These are phyloP conservation scores for Penicillium sp. DNA, from an alignment of 2,329 filamentous ascomycete genomes.

Conservation along the genomic window DNA sequence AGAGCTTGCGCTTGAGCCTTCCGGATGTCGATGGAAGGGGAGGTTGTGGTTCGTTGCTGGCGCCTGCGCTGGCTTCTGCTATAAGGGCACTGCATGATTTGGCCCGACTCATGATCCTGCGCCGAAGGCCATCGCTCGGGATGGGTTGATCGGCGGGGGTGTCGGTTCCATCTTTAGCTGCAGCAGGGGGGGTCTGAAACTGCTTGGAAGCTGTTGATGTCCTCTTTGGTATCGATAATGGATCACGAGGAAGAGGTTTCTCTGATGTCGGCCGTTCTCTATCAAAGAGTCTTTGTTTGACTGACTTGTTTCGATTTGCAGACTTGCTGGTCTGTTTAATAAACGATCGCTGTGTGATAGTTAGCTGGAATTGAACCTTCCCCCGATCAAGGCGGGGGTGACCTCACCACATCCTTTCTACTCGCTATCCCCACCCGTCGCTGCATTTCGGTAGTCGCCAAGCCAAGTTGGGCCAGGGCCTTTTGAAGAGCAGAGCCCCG, in stretches of 20 bases:
- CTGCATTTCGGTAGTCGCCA: slow-evolving; percentile 81
- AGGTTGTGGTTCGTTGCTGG: slow-evolving; percentile 2
- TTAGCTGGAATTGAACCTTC: slow-evolving; percentile 2
- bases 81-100: slow-evolving; percentile 26
- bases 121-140: slow-evolving; percentile 13
- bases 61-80: slow-evolving; percentile 7
- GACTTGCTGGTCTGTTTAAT: slow-evolving; percentile 11
- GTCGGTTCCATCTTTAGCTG: slow-evolving; percentile 20
- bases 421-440: slow-evolving; percentile 79
- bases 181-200: slow-evolving; percentile 6
- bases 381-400: neutral
- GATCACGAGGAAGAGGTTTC: slow-evolving; percentile 35
- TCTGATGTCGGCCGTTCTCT: slow-evolving; percentile 18
- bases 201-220: slow-evolving; percentile 11
- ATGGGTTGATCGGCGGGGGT: slow-evolving; percentile 13
- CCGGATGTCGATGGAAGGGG: slow-evolving; percentile 16
- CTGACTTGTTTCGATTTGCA: slow-evolving; percentile 19
- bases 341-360: slow-evolving; percentile 21
- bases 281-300: slow-evolving; percentile 27
- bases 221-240: slow-evolving; percentile 14
- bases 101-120: slow-evolving; percentile 17
- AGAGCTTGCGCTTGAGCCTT: slow-evolving; percentile 26
- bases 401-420: slow-evolving; percentile 66
- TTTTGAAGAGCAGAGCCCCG: slow-evolving; percentile 69
- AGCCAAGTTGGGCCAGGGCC: slow-evolving; percentile 68